Conservation (phyloP, 1,139 yeast genomes). For the Saccharomyces pastorianus region DNA sequence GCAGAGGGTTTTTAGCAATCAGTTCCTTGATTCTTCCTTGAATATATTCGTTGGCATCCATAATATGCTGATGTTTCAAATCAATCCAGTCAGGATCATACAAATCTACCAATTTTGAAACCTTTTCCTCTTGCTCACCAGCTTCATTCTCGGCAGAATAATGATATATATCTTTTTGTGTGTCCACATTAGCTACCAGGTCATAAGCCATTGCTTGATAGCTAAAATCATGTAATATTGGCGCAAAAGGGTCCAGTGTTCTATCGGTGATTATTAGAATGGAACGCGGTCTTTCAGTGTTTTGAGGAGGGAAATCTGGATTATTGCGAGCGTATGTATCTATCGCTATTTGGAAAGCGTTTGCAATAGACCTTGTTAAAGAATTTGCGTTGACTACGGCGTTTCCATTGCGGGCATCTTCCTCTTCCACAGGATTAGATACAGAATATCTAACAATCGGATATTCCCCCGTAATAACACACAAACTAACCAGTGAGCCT, state of each 20-base stretch:
- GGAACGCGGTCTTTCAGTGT: conserved; percentile 55
- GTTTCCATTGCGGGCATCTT: not conserved
- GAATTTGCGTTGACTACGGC: conserved; percentile 45
- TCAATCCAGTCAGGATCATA: conserved; percentile 66
- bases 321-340: conserved; percentile 69
- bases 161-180: conserved; percentile 43
- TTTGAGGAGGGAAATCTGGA: conserved; percentile 50
- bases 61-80: conserved; percentile 67
- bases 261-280: conserved; percentile 74
- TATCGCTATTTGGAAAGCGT: conserved; percentile 57
- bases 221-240: conserved; percentile 83
- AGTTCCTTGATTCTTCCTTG: conserved; percentile 57
- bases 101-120: conserved; percentile 46
- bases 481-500: conserved; percentile 50
- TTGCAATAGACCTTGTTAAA: conserved; percentile 68
- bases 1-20: conserved; percentile 61
- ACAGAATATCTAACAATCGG: conserved; percentile 71
- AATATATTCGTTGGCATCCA: conserved; percentile 63
- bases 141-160: conserved; percentile 56
- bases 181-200: conserved; percentile 37
- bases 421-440: conserved; percentile 39
- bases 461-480: conserved; percentile 78
- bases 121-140: conserved; percentile 44
- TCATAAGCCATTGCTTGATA: conserved; percentile 94
- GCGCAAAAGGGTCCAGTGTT: conserved; percentile 74